phyloP scores from a whole-genome alignment of 352 stramenopile species.

The Saprolegnia parasitica region DNA sequence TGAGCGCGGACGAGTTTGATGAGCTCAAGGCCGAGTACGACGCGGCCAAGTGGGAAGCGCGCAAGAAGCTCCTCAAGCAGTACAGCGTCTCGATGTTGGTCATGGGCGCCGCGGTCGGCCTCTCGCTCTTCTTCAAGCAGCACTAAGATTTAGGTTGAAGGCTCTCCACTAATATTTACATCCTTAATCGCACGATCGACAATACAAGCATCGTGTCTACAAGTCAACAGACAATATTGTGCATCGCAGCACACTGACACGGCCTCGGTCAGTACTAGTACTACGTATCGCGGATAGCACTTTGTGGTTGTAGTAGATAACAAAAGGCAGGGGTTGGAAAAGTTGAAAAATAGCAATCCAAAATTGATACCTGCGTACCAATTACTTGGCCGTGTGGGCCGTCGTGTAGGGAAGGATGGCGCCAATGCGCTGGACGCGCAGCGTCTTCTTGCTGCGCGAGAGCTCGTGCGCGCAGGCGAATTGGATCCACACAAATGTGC shows the following conservation, averaged over 20 bases:
- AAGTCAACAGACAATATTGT: too few relatives aligned
- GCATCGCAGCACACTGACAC: too few relatives aligned
- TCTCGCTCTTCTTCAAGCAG: constrained; percentile 5
- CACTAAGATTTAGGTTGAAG: neutral
- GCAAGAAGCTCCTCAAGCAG: neutral
- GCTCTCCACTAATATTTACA: too few relatives aligned
- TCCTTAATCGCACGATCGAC: too few relatives aligned
- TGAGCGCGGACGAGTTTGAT: constrained; percentile 25
- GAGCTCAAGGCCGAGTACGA: constrained; percentile 25
- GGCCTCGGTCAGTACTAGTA: too few relatives aligned
- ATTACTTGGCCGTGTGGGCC: neutral
- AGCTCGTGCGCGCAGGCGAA: constrained; percentile 28
- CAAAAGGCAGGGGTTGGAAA: too few relatives aligned
- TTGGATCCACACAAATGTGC: constrained; percentile 28
- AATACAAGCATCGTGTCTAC: too few relatives aligned
- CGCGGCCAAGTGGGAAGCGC: neutral
- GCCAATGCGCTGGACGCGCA: constrained; percentile 18
- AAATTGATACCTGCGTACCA: too few relatives aligned
- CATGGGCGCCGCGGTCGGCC: neutral
- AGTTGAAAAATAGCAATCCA: too few relatives aligned
- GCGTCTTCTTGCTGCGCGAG: constrained; percentile 9
- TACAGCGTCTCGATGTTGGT: constrained; percentile 12
- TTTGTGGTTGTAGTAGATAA: too few relatives aligned
- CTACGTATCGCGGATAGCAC: too few relatives aligned
- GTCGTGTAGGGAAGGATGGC: constrained; percentile 18